phyloP scores from a whole-genome alignment of 2,329 filamentous ascomycete species.

The Knufia fluminis region DNA sequence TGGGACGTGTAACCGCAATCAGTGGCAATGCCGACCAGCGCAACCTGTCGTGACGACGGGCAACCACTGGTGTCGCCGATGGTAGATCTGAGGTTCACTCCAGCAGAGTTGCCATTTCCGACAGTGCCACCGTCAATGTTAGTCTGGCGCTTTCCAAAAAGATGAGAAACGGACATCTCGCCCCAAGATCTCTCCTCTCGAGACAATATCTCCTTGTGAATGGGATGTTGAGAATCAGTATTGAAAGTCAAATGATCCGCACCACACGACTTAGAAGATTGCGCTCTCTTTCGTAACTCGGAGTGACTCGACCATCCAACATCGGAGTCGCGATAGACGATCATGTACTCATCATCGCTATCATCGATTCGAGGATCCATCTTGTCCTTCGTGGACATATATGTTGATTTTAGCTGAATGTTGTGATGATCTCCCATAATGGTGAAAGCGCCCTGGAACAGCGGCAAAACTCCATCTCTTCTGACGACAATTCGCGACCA shows the following conservation, averaged over 20 bases:
- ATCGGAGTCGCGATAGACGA: slow-evolving; percentile 88
- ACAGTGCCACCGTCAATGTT: slow-evolving; percentile 53
- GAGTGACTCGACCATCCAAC: slow-evolving; percentile 44
- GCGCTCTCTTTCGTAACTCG: slow-evolving; percentile 55
- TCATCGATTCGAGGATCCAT: slow-evolving; percentile 58
- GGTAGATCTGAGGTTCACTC: slow-evolving; percentile 64
- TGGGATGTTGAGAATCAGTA: slow-evolving; percentile 58
- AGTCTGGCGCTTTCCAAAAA: slow-evolving; percentile 61
- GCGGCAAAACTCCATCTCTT: slow-evolving; percentile 63
- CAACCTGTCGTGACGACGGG: slow-evolving; percentile 80
- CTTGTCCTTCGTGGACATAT: slow-evolving; percentile 59
- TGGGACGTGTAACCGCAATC: slow-evolving; percentile 77
- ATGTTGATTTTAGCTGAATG: slow-evolving; percentile 66
- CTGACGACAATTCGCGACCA: slow-evolving; percentile 77
- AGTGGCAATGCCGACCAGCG: slow-evolving; percentile 80
- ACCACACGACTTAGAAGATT: slow-evolving; percentile 49
- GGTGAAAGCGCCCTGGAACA: slow-evolving; percentile 86
- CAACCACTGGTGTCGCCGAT: slow-evolving; percentile 82
- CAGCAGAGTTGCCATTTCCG: slow-evolving; percentile 64
- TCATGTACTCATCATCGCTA: slow-evolving; percentile 64
- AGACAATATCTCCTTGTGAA: slow-evolving; percentile 40
- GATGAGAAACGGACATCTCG: slow-evolving; percentile 50
- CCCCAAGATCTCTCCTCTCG: slow-evolving; percentile 48
- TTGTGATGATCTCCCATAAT: slow-evolving; percentile 77
- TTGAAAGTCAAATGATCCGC: slow-evolving; percentile 78